These are phyloP conservation scores for Hibiscus trionum DNA, from an alignment of 345 rosid genomes.

Conservation along the genomic window DNA sequence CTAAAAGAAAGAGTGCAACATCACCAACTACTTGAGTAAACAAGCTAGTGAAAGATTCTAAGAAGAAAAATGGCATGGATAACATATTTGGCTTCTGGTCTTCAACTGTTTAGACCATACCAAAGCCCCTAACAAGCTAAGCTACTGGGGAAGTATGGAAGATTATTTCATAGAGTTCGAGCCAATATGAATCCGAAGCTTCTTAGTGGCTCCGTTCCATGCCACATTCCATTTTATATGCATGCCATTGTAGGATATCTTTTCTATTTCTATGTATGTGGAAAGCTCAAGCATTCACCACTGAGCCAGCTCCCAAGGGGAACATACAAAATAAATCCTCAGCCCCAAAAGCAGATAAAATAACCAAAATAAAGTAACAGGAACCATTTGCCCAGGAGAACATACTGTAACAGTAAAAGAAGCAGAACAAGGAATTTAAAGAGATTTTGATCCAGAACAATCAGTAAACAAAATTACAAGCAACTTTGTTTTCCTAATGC, in stretches of 20 bases:
- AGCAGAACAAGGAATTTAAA: no score
- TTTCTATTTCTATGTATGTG: no score
- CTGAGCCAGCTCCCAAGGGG: no score
- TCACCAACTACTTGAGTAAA: no score
- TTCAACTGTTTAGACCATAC: not conserved
- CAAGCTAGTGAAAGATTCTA: not conserved
- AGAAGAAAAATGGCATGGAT: not conserved
- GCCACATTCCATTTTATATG: no score
- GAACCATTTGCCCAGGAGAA: not conserved
- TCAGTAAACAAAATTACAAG: no score
- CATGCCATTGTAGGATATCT: no score
- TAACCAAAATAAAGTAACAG: not conserved
- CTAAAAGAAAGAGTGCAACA: not conserved
- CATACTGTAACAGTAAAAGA: no score
- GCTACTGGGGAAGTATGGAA: not conserved
- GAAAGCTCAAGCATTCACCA: no score
- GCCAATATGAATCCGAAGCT: not conserved
- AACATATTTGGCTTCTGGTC: not conserved
- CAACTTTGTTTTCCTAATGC: no score
- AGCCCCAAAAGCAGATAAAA: not conserved
- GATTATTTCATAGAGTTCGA: no score
- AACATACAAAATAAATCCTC: not conserved
- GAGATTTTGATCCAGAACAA: no score
- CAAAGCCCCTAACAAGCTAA: not conserved
- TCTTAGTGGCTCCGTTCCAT: not conserved